A percentile compares a stretch with the other conserved stretches of the same genome.
Evolutionary conservation across 768 basidiomycete species (phyloP).

Genomic region (Psilocybe cubensis): DNA sequence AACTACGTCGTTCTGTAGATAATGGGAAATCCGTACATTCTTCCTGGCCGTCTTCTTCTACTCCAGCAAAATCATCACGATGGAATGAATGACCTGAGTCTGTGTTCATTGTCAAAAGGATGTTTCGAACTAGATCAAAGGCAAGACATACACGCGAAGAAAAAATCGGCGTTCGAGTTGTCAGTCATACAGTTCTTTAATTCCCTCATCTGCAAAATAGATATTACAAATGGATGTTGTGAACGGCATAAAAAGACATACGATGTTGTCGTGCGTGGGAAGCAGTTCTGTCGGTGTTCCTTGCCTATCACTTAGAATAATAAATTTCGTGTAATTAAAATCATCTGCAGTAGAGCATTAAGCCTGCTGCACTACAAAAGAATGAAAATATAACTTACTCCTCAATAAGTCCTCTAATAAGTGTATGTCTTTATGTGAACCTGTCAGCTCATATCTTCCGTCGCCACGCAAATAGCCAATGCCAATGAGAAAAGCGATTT

Average conservation of each 20-base stretch:
- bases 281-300: not conserved
- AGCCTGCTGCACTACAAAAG: too few species aligned
- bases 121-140: not conserved
- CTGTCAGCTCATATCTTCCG: not conserved
- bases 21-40: constrained; percentile 12
- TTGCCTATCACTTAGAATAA: constrained; percentile 2
- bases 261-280: constrained; percentile 9
- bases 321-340: not conserved
- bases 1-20: too few species aligned
- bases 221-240: not conserved
- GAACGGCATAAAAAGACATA: not conserved
- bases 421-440: constrained; percentile 5
- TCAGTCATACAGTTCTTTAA: not conserved
- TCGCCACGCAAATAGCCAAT: constrained; percentile 6
- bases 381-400: not conserved
- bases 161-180: constrained; percentile 5
- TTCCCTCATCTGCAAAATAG: constrained; percentile 1
- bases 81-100: constrained; percentile 19
- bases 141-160: constrained; percentile 11
- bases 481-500: constrained; percentile 16
- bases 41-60: constrained; percentile 16
- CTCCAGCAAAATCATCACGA: not conserved
- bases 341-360: not conserved
- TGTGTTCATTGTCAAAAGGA: not conserved
- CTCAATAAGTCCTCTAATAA: constrained; percentile 7